Conservation (phyloP, 2,329 filamentous ascomycete genomes). For the Aspergillus costaricaensis region DNA sequence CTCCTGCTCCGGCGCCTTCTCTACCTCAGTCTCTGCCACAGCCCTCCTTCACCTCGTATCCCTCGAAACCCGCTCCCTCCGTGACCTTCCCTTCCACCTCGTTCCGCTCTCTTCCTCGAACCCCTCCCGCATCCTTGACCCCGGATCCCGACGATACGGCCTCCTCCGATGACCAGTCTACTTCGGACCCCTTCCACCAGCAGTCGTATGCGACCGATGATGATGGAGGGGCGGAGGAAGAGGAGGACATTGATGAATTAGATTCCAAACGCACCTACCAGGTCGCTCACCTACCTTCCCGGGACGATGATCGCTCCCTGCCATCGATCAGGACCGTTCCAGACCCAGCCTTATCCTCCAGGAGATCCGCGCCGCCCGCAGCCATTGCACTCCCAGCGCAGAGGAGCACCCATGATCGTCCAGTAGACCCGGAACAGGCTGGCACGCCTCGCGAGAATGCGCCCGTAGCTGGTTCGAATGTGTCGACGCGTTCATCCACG, state of each 20-base stretch:
- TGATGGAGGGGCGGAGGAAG: slow-evolving; percentile 14
- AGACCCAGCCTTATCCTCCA: slow-evolving; percentile 7
- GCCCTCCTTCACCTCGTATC: background rate
- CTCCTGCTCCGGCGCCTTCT: no score
- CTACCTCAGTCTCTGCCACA: background rate
- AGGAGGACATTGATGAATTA: background rate
- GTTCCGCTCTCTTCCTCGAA: slow-evolving; percentile 18
- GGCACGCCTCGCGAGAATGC: slow-evolving; percentile 5
- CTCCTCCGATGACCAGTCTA: slow-evolving; percentile 36
- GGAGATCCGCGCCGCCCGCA: slow-evolving; percentile 13
- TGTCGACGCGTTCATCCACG: slow-evolving; percentile 12
- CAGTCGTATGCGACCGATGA: slow-evolving; percentile 31
- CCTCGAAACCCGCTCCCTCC: slow-evolving; percentile 13
- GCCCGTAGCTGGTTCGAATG: slow-evolving; percentile 3
- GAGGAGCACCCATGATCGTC: background rate
- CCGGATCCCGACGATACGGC: slow-evolving; percentile 29
- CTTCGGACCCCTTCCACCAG: slow-evolving; percentile 43
- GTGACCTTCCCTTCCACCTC: slow-evolving; percentile 22
- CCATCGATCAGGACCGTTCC: slow-evolving; percentile 18
- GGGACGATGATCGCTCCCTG: slow-evolving; percentile 11
- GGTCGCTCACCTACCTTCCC: slow-evolving; percentile 7
- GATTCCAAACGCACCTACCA: background rate
- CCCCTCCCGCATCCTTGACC: slow-evolving; percentile 25
- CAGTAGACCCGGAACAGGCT: background rate
- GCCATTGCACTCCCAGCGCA: background rate